Base-by-base conservation (phyloP, 2,329 filamentous ascomycete species). In the Metarhizium robertsii region DNA sequence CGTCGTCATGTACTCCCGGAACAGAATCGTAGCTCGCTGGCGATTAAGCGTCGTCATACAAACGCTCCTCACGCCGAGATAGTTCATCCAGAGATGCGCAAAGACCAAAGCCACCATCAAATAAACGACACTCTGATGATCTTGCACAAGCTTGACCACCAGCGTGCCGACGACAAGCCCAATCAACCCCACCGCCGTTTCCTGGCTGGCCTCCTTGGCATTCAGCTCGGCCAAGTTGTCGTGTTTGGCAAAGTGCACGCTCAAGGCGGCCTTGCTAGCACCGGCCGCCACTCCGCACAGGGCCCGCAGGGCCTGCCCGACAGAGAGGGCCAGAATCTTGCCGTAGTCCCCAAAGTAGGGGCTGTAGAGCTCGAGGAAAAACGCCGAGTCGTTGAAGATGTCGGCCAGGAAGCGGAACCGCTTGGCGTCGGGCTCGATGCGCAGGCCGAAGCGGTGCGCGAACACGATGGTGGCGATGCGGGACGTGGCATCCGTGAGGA, bases 161-260 rank as follows among this genome's bases (percentile, higher is more conserved):
- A 95, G 58, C 50, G 86, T 94, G 1, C 94, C 94, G 14, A 81
- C 83, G 53, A 96, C 78, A 81, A 97, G 91, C 2, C 94, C 94
- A 38, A 96, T 59, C 30, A 97, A 77, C 2, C 90, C 92, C 55
- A 99, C 89, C 20, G 96, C 84, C 0, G 92, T 97, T 72, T 97
- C 94, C 73, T 97, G 94, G 61, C 89, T 95, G 13, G 91, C 91
- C 68, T 97, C 92, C 79, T 96, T 85, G 55, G 92, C 92, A 72
- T 96, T 97, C 55, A 99, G 78, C 69, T 97, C 92, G 2, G 90
- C 92, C 48, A 97, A 73, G 68, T 96, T 97, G 42, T 90, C 89
- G 66, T 85, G 84, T 61, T 79, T 83, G 8, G 92, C 91, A 75
- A 99, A 97, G 71, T 99, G 94, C 11, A 90, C 88, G 66, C 89